Evolutionary conservation across 1,284 basidiomycete species (phyloP).

Genomic region (Phylloboletellus chloephorus): DNA sequence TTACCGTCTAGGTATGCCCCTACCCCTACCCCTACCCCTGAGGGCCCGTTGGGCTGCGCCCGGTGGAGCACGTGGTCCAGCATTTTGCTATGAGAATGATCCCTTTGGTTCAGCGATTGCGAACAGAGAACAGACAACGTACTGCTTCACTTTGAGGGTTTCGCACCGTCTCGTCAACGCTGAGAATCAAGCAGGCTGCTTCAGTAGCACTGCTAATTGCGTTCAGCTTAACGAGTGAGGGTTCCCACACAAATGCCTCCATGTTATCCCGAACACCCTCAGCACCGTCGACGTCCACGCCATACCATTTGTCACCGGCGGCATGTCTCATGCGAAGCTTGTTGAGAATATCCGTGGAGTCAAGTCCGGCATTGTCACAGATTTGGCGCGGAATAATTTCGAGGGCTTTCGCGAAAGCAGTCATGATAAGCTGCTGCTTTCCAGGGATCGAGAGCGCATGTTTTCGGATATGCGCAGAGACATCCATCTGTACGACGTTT

Average conservation of each 20-base stretch:
- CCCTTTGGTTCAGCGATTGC: slow-evolving; percentile 10
- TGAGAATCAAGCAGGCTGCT: slow-evolving; percentile 92
- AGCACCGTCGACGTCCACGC: slow-evolving; percentile 88
- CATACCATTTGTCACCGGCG: slow-evolving; percentile 82
- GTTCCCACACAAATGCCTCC: slow-evolving; percentile 98
- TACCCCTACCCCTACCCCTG: slow-evolving; percentile 77
- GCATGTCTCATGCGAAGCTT: slow-evolving; percentile 97
- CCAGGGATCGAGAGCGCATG: slow-evolving; percentile 92
- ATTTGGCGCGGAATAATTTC: slow-evolving; percentile 98
- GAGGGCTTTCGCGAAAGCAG: slow-evolving; percentile 94
- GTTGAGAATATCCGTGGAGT: slow-evolving; percentile 97
- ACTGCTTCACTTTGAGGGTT: slow-evolving; percentile 91
- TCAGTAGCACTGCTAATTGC: slow-evolving; percentile 93
- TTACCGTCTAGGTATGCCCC: slow-evolving; percentile 69
- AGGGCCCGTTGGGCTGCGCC: slow-evolving; percentile 80
- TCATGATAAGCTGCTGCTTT: slow-evolving; percentile 92
- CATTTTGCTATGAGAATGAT: slow-evolving; percentile 44
- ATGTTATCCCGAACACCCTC: slow-evolving; percentile 94
- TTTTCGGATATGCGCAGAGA: slow-evolving; percentile 89
- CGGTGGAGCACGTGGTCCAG: slow-evolving; percentile 80
- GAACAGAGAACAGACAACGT: slow-evolving; percentile 29
- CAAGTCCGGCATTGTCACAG: slow-evolving; percentile 96
- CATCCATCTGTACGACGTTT: slow-evolving; percentile 74
- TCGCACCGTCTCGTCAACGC: slow-evolving; percentile 91
- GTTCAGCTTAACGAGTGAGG: slow-evolving; percentile 92